A percentile compares a stretch with the other conserved stretches of the same genome.
phyloP scores from a whole-genome alignment of 2,329 filamentous ascomycete genomes.

The Stemphylium vesicarium region DNA sequence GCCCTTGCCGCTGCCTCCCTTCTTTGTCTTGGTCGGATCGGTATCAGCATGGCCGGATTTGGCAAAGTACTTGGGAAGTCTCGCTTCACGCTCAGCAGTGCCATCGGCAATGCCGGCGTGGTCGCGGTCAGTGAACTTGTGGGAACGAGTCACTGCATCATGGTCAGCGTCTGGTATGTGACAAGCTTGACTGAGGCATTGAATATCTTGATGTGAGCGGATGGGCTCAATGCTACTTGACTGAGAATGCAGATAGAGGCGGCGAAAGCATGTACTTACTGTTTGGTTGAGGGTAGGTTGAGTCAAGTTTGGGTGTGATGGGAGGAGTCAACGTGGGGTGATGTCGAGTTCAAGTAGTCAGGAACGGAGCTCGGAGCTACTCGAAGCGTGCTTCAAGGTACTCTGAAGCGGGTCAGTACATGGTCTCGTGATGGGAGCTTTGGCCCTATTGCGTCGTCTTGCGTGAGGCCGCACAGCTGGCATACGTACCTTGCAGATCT shows the following conservation, averaged over 20 bases:
- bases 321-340: conserved; percentile 23
- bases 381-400: conserved; percentile 9
- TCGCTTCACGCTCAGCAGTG: conserved; percentile 70
- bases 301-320: not conserved
- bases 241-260: not conserved
- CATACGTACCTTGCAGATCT: conserved; percentile 38
- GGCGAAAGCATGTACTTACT: conserved; percentile 35
- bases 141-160: conserved; percentile 87
- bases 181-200: not conserved
- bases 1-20: conserved; percentile 88
- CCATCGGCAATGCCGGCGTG: conserved; percentile 80
- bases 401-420: conserved; percentile 38
- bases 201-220: not conserved
- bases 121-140: conserved; percentile 94
- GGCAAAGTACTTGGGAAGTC: conserved; percentile 89
- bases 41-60: conserved; percentile 81
- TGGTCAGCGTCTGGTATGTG: not conserved
- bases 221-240: conserved; percentile 9
- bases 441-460: conserved; percentile 34
- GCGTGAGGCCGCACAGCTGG: conserved; percentile 24
- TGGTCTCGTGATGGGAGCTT: conserved; percentile 45
- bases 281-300: conserved; percentile 27
- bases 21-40: conserved; percentile 95
- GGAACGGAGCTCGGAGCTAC: conserved; percentile 32
- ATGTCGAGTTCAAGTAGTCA: conserved; percentile 37